Evolutionary conservation across 202 grass and related monocot genomes (phyloP).

Genomic region (Elaeis oleifera): DNA sequence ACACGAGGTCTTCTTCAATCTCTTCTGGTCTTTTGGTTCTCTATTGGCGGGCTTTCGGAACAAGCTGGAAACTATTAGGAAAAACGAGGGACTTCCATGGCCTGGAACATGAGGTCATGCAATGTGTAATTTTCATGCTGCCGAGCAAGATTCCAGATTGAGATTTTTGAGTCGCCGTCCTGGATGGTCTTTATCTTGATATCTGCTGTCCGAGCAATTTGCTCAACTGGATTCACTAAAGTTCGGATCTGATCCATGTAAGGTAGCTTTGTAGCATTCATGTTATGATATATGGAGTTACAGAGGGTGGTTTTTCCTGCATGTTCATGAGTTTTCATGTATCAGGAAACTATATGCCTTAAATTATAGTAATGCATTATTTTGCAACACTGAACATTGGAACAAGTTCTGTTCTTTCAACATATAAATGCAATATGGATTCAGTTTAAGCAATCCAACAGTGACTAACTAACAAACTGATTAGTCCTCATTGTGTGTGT

Average conservation of each 20-base stretch:
- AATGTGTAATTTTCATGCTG: conserved; percentile 44
- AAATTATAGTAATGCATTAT: background rate
- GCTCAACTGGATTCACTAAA: conserved; percentile 48
- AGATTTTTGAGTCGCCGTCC: conserved; percentile 63
- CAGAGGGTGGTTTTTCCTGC: conserved; percentile 77
- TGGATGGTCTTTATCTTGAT: conserved; percentile 56
- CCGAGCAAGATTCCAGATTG: conserved; percentile 59
- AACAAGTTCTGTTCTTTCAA: too few relatives aligned
- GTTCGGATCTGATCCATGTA: conserved; percentile 34
- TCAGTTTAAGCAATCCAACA: too few relatives aligned
- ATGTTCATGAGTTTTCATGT: conserved; percentile 25
- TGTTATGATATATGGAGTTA: conserved; percentile 58
- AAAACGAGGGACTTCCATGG: conserved; percentile 57
- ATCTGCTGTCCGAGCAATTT: conserved; percentile 32
- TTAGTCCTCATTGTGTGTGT: too few relatives aligned
- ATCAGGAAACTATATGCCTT: conserved; percentile 11
- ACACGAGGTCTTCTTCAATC: conserved; percentile 63
- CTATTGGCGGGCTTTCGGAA: conserved; percentile 40
- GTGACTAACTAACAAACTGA: too few relatives aligned
- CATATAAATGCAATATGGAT: too few relatives aligned
- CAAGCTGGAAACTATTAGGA: conserved; percentile 75
- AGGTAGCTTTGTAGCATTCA: conserved; percentile 43
- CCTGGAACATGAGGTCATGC: conserved; percentile 66
- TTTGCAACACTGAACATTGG: too few relatives aligned
- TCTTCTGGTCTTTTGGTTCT: conserved; percentile 54